Conservation (phyloP, 441 rosid species). For the Adansonia gregorii region DNA sequence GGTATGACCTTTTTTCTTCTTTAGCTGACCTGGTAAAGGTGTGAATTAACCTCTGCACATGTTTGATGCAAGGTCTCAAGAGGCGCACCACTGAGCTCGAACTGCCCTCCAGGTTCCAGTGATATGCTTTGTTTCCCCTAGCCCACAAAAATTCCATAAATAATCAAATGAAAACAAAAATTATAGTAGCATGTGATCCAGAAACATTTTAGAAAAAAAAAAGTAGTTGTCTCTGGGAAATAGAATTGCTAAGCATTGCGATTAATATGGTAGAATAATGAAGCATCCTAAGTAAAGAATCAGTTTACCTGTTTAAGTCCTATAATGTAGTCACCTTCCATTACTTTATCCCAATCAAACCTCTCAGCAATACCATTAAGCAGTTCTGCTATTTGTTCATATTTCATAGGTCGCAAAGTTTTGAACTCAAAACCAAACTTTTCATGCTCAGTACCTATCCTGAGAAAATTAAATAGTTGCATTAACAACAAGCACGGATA, state of each 20-base stretch:
- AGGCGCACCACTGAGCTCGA: conserved; percentile 99
- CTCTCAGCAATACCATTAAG: conserved; percentile 93
- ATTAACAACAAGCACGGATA: conserved; percentile 20
- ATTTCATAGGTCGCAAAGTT: conserved; percentile 86
- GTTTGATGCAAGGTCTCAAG: conserved; percentile 98
- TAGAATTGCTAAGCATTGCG: conserved; percentile 22
- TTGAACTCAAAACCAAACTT: conserved; percentile 90
- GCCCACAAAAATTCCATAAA: conserved; percentile 23
- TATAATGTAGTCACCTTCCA: conserved; percentile 84
- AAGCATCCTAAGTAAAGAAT: conserved; percentile 15
- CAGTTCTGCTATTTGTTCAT: conserved; percentile 87
- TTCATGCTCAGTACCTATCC: conserved; percentile 99
- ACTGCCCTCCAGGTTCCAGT: conserved; percentile 97
- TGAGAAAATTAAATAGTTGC: conserved; percentile 53
- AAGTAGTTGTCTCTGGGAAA: neutral
- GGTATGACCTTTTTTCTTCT: too few relatives aligned
- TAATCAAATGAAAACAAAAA: neutral
- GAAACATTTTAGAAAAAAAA: conserved; percentile 13
- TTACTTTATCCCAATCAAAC: conserved; percentile 94
- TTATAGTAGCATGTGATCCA: neutral
- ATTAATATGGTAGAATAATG: conserved; percentile 21
- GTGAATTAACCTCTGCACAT: conserved; percentile 98
- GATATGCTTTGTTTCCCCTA: conserved; percentile 99
- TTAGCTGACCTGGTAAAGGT: conserved; percentile 82
- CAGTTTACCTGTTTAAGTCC: conserved; percentile 85